Evolutionary conservation across 2,329 filamentous ascomycete genomes (phyloP).

Genomic region (Metarhizium robertsii): DNA sequence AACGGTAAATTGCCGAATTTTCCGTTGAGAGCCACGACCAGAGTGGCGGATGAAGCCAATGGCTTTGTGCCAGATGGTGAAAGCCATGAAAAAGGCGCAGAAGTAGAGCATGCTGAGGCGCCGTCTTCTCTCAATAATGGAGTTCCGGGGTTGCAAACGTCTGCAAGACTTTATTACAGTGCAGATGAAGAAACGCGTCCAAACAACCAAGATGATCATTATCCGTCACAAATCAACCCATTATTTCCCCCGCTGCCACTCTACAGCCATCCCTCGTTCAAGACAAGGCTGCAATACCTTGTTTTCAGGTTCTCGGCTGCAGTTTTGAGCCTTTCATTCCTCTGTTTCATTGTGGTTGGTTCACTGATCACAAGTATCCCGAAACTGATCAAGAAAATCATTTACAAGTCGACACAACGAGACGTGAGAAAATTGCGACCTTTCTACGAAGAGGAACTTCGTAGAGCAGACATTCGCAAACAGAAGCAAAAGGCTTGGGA

Average conservation of each 20-base stretch:
- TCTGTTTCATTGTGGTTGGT: slow-evolving; percentile 66
- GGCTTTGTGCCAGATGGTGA: not conserved
- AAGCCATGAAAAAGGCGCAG: not conserved
- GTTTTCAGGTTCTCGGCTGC: slow-evolving; percentile 60
- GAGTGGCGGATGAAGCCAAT: not conserved
- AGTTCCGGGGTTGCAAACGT: not conserved
- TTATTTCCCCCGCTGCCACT: slow-evolving; percentile 77
- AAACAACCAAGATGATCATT: slow-evolving; percentile 8
- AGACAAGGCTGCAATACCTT: slow-evolving; percentile 57
- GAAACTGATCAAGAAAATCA: slow-evolving; percentile 34
- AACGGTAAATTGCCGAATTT: not conserved
- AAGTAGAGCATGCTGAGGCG: not conserved
- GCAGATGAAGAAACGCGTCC: not conserved
- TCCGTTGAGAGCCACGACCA: not conserved
- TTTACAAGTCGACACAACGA: slow-evolving; percentile 45
- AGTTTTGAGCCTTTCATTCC: slow-evolving; percentile 67
- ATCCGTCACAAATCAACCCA: slow-evolving; percentile 61
- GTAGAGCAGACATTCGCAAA: slow-evolving; percentile 45
- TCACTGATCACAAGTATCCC: slow-evolving; percentile 61
- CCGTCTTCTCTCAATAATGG: not conserved
- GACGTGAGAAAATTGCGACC: slow-evolving; percentile 52
- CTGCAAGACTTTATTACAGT: not conserved
- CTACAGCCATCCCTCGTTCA: slow-evolving; percentile 63
- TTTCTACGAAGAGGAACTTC: slow-evolving; percentile 65
- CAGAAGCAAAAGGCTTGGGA: slow-evolving; percentile 56